Evolutionary conservation across 345 rosid species (phyloP), one percentile per base, ranked within the genome.

Genomic region (Eucalyptus sideroxylon): DNA sequence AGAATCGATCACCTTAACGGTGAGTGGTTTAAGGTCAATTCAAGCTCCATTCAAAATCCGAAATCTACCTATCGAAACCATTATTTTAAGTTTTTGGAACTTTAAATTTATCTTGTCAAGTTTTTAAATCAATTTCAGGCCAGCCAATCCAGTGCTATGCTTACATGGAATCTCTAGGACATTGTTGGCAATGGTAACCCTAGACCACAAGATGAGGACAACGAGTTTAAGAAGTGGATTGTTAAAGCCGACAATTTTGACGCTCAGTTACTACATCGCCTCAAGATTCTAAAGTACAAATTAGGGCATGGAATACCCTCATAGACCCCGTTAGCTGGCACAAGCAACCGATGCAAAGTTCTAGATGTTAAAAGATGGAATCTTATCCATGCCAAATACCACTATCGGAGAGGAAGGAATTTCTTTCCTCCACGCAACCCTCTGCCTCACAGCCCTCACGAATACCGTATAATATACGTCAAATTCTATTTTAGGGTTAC

Each of bases 1-100:
- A 0, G 0, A 26, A 62, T 0, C 16, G 0, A 13, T 62, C 0
- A 6, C 69, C 0, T 10, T 56, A 24, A 56, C 12, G 0, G 6
- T 56, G 62, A 56, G 12, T 9, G 62, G 30, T 24, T 56, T 56
- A 56, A 24, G 30, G 0, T 53, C 26, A 56, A 24, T 56, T 56
- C 6, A 56, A 9, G 3, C 2, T 24, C 6, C 27, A 23, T 1
- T 10, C 13, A 56, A 4, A 56, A 56, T 9, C 0, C 1, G 0
- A 0, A 56, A 9, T 27, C 60, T 9, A 56, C 6, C 3, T 24
- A 0, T 56, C 1, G 1, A 56, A 56, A 56, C 27, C 0, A 1
- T 23, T 9, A 0, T 9, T 24, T 24, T 2, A 9, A 56, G 5
- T 23, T 5, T 26, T 60, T 26, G 4, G 0, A 60, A 60, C 30